phyloP scores from a whole-genome alignment of 2,329 filamentous ascomycete genomes.

The Macrophomina tecta region DNA sequence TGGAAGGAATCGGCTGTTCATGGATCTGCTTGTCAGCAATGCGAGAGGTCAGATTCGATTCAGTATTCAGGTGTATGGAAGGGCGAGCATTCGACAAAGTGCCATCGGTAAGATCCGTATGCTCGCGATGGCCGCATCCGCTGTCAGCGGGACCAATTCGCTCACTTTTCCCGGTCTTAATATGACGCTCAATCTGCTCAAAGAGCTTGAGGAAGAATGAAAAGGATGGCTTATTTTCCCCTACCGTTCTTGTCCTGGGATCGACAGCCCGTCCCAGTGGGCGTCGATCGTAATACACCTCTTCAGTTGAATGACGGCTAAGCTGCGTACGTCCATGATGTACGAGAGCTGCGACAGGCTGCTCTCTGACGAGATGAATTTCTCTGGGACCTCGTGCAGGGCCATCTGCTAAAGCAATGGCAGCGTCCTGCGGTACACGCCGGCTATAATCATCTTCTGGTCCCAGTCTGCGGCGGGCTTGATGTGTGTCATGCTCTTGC shows the following conservation, averaged over 20 bases:
- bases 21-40: conserved; percentile 9
- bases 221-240: not conserved
- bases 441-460: not conserved
- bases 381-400: not conserved
- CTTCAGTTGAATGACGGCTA: not conserved
- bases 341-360: not conserved
- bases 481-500: not conserved
- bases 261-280: not conserved
- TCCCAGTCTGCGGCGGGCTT: not conserved
- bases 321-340: not conserved
- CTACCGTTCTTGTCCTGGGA: conserved; percentile 7
- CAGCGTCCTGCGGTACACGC: not conserved
- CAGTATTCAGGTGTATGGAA: not conserved
- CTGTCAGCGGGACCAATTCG: not conserved
- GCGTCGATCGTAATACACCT: conserved; percentile 13
- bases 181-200: not conserved
- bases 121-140: not conserved
- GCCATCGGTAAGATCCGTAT: not conserved
- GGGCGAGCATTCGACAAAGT: not conserved
- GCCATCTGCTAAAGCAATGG: conserved; percentile 21
- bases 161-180: not conserved
- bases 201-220: not conserved
- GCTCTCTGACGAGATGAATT: not conserved
- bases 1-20: conserved; percentile 1
- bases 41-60: not conserved